Conservation (phyloP, 441 rosid species). For the Euphorbia schlechtendalii region DNA sequence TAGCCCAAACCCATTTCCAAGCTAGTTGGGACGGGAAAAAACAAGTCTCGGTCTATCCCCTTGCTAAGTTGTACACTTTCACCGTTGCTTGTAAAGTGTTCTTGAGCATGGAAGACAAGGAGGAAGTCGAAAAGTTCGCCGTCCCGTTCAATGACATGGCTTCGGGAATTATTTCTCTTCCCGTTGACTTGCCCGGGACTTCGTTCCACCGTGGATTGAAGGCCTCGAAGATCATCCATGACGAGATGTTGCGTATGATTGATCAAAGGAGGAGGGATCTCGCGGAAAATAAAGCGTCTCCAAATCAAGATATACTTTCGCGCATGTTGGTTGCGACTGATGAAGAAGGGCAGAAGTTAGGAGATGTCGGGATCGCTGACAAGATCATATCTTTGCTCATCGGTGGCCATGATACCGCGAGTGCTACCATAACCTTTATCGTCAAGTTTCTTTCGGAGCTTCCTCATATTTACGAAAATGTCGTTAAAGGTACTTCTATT, state of each 20-base stretch:
- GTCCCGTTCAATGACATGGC: slow-evolving; percentile 33
- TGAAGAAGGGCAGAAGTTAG: slow-evolving; percentile 16
- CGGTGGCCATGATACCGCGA: slow-evolving; percentile 23
- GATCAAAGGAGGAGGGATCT: slow-evolving; percentile 36
- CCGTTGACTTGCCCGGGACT: slow-evolving; percentile 39
- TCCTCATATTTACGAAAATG: slow-evolving; percentile 12
- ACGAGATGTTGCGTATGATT: slow-evolving; percentile 33
- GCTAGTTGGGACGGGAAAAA: slow-evolving; percentile 31
- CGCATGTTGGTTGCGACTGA: slow-evolving; percentile 14
- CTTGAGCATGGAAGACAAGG: slow-evolving; percentile 34
- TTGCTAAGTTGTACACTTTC: slow-evolving; percentile 37
- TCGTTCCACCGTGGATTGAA: slow-evolving; percentile 30
- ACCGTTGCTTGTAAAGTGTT: slow-evolving; percentile 36
- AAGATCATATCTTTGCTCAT: slow-evolving; percentile 19
- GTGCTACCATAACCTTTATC: slow-evolving; percentile 16
- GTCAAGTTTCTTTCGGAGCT: slow-evolving; percentile 23
- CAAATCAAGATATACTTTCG: slow-evolving; percentile 16
- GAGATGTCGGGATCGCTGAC: slow-evolving; percentile 17
- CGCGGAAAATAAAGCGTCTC: slow-evolving; percentile 13
- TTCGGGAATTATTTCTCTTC: slow-evolving; percentile 36
- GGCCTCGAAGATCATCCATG: slow-evolving; percentile 32
- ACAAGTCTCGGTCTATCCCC: slow-evolving; percentile 30
- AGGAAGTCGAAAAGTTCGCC: slow-evolving; percentile 26
- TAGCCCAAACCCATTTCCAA: slow-evolving; percentile 34
- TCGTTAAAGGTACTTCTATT: slow-evolving; percentile 8